phyloP scores from a whole-genome alignment of 208 protist genomes.

The Crithidia sp. region DNA sequence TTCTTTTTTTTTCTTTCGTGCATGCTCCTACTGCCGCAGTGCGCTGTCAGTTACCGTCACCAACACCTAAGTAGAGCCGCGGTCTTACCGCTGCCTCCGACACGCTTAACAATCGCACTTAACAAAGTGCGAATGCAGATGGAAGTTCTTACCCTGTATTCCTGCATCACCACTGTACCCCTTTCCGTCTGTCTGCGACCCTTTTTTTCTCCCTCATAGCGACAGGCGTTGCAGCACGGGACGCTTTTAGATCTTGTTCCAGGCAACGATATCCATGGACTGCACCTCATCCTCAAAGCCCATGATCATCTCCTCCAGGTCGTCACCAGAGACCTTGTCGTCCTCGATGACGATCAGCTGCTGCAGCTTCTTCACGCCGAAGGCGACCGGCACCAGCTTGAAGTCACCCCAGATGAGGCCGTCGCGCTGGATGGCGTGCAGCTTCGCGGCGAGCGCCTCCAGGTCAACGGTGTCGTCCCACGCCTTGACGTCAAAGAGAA shows the following conservation, averaged over 20 bases:
- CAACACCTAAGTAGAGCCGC: too few relatives aligned
- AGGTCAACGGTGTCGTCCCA: constrained; percentile 92
- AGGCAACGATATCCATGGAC: constrained; percentile 95
- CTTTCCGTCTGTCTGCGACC: neutral
- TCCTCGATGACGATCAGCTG: constrained; percentile 93
- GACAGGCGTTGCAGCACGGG: too few relatives aligned
- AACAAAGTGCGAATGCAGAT: too few relatives aligned
- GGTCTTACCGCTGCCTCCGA: too few relatives aligned
- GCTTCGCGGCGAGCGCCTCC: constrained; percentile 75
- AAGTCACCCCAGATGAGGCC: constrained; percentile 90
- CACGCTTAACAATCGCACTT: too few relatives aligned
- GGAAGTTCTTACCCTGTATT: too few relatives aligned
- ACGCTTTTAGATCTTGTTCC: constrained; percentile 95
- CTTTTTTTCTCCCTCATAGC: neutral
- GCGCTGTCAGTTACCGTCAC: too few relatives aligned
- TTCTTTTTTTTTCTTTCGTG: too few relatives aligned
- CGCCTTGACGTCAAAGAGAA: constrained; percentile 92
- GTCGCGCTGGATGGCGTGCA: constrained; percentile 79
- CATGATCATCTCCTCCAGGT: constrained; percentile 93
- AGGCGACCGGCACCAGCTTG: constrained; percentile 92
- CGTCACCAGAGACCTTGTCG: constrained; percentile 94
- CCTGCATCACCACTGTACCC: too few relatives aligned
- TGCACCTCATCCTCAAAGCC: constrained; percentile 95
- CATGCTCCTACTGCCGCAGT: too few relatives aligned
- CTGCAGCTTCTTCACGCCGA: constrained; percentile 95